Evolutionary conservation across 1,284 basidiomycete species (phyloP).

Genomic region (Boletus calvinii): DNA sequence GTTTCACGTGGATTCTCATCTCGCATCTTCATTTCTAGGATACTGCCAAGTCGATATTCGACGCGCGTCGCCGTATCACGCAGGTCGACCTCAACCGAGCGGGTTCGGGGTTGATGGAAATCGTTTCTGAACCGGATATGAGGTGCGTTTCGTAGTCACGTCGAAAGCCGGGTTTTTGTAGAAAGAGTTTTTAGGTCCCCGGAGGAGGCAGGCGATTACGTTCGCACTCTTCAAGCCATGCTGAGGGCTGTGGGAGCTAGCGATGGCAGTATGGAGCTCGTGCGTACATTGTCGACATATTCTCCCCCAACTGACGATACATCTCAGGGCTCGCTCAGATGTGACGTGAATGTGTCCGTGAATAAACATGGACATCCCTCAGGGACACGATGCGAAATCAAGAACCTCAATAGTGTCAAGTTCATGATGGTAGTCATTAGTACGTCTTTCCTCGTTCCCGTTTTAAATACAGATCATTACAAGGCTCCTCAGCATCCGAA

Average conservation of each 20-base stretch:
- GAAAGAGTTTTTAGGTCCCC: constrained; percentile 57
- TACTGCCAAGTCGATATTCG: constrained; percentile 87
- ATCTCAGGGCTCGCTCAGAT: constrained; percentile 83
- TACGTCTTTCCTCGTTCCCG: constrained; percentile 38
- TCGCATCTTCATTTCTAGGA: constrained; percentile 54
- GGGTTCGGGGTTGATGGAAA: constrained; percentile 90
- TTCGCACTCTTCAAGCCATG: constrained; percentile 80
- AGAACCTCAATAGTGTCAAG: constrained; percentile 92
- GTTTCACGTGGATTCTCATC: not conserved
- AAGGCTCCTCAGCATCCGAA: constrained; percentile 54
- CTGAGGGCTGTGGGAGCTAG: constrained; percentile 84
- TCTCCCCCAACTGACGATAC: not conserved
- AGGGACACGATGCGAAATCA: constrained; percentile 94
- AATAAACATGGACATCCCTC: constrained; percentile 61
- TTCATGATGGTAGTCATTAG: constrained; percentile 88
- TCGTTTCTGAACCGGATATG: constrained; percentile 94
- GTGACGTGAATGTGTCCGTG: constrained; percentile 95
- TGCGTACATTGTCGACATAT: constrained; percentile 34
- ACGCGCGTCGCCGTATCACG: constrained; percentile 53
- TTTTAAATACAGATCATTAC: not conserved
- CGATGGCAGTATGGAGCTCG: constrained; percentile 98
- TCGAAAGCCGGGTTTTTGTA: constrained; percentile 8
- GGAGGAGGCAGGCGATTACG: constrained; percentile 90
- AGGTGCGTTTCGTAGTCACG: constrained; percentile 42
- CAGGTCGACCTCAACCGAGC: constrained; percentile 90